Base-by-base conservation (phyloP, 2,329 filamentous ascomycete genomes). In the Xylaria hypoxylon region DNA sequence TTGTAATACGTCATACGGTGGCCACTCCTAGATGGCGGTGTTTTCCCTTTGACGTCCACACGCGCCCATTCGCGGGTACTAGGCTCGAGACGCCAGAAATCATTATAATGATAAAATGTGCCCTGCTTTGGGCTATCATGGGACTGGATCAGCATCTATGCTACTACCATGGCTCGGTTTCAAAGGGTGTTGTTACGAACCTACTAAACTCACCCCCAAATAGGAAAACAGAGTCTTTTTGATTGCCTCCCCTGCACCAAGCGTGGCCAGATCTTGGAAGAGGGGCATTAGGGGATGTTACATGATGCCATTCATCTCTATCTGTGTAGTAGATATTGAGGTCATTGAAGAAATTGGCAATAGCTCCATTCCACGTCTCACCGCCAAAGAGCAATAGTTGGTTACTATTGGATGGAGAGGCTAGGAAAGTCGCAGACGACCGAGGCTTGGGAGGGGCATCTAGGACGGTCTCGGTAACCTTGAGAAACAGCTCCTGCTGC, bases 91-190 rank as follows among this genome's bases (percentile, higher is more conserved):
- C 91, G 87, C 95, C 96, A 99, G 78, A 99, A 98, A 81, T 98
- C 96, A 75, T 97, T 97, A 82, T 99, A 99, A 80, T 99, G 96
- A 79, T 99, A 97, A 76, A 99, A 99, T 0, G 95, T 98, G 3
- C 96, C 96, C 80, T 70, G 68, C 56, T 70, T 70, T 24, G 68
- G 68, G 59, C 68, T 70, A 59, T 63, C 28, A n/a, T 58, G 11
- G 33, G 22, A 59, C 35, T 22, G 8, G n/a, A 59, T 69, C 50
- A 69, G 67, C 31, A 59, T 64, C 51, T 5, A 59, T 28, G 24
- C 19, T 60, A 26, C 24, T 35, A 60, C 13, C 22, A 38, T 15
- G 35, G n/a, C 31, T 62, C 40, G 13, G 31, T 31, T 53, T 15
- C 22, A 42, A 45, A 45, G 31, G 19, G 33, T 33, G 0, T 45